Evolutionary conservation across 2,329 filamentous ascomycete genomes (phyloP).

Genomic region (Cryphonectria carpinicola): DNA sequence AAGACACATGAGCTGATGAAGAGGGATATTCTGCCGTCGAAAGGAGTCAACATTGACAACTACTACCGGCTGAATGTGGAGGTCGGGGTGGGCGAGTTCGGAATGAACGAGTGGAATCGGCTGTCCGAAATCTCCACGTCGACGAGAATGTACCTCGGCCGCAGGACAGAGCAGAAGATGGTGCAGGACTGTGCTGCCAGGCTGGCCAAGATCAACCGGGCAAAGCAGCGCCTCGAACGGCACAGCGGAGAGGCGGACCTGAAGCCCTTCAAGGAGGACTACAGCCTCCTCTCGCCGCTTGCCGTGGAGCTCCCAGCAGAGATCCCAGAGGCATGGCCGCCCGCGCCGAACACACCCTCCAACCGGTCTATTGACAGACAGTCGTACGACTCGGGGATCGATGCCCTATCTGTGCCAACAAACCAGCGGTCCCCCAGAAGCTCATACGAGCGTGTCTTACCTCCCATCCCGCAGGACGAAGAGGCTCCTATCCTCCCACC

Average conservation of each 20-base stretch:
- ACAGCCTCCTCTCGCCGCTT: slow-evolving; percentile 48
- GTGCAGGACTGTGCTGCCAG: slow-evolving; percentile 77
- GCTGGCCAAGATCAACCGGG: slow-evolving; percentile 80
- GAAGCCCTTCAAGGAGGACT: slow-evolving; percentile 45
- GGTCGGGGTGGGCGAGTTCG: slow-evolving; percentile 93
- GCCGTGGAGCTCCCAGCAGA: slow-evolving; percentile 64
- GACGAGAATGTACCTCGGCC: slow-evolving; percentile 81
- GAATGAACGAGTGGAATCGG: slow-evolving; percentile 97
- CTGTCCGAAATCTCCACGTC: slow-evolving; percentile 94
- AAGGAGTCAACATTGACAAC: slow-evolving; percentile 82
- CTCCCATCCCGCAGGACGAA: slow-evolving; percentile 36
- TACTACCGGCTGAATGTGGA: slow-evolving; percentile 98
- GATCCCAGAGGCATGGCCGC: slow-evolving; percentile 46
- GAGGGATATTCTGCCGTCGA: slow-evolving; percentile 73
- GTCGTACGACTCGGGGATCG: slow-evolving; percentile 61
- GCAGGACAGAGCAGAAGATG: slow-evolving; percentile 74
- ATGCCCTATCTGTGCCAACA: slow-evolving; percentile 50
- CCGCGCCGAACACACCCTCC: slow-evolving; percentile 42
- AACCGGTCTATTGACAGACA: slow-evolving; percentile 43
- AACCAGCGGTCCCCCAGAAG: slow-evolving; percentile 52
- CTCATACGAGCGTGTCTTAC: slow-evolving; percentile 52
- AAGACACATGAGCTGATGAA: slow-evolving; percentile 86
- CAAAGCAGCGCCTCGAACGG: slow-evolving; percentile 69
- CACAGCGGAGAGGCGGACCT: slow-evolving; percentile 48
- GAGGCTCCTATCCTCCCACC: slow-evolving; percentile 36